Base-by-base conservation (phyloP, 192 early-diverging fungal species). In the Phycomyces nitens region DNA sequence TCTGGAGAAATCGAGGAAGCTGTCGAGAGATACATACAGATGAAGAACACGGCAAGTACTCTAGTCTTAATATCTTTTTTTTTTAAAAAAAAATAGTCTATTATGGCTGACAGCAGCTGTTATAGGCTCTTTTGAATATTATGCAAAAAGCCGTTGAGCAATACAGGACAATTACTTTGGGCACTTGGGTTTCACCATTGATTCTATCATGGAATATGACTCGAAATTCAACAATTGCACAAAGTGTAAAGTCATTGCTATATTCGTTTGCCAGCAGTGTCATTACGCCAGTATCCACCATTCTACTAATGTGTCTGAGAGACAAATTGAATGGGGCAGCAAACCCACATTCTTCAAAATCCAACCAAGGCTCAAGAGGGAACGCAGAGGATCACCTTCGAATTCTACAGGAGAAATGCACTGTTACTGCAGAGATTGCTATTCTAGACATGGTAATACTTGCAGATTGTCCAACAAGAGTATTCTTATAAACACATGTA, bases 91-190 rank as follows among this genome's bases (percentile, higher is more conserved):
- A 47, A 6, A 14, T 47, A 50, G 2, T 50, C 5, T 50, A 22
- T 9, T 5, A 50, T 50, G 49, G 10, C n/a, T 50, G 9, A 50
- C 49, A 22, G 7, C 1, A 54, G 3, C 22, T 54, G 14, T 54
- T 4, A n/a, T 21, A 54, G 53, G 23, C 22, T 22, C 26, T 54
- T 29, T 21, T 54, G 23, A 22, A 24, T 54, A 54, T 54, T 26
- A 14, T 54, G 23, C 53, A 54, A 54, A 20, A 54, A 42, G 40
- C 41, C 24, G 41, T 58, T 41, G 41, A 58, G 20, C 57, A 58
- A 29, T 58, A 41, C 57, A 58, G 39, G 18, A 40, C 34, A 5
- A 58, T 58, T 42, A 18, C 38, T n/a, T 40, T 14, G 20, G 57
- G 41, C 9, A 41, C 57, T 11, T 58, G 57, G 57, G 41, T 58